These are phyloP conservation scores for Yarrowia divulgata DNA, from an alignment of 805 yeast genomes.

Conservation along the genomic window DNA sequence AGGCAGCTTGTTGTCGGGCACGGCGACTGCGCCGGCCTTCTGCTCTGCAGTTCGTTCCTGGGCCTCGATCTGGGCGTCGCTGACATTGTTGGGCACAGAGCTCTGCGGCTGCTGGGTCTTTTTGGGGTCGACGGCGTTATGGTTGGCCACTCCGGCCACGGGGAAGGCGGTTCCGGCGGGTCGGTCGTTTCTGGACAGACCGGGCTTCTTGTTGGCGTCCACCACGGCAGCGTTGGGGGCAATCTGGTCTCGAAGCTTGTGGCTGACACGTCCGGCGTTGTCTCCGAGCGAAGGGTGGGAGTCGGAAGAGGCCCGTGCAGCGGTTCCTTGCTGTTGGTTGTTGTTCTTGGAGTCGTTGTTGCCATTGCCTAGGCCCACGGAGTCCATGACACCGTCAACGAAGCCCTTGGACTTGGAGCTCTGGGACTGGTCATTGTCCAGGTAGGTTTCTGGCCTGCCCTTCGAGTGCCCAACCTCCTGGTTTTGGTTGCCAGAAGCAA, in stretches of 20 bases:
- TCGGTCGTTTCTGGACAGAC: slow-evolving; percentile 43
- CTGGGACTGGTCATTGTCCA: slow-evolving; percentile 26
- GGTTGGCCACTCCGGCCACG: slow-evolving; percentile 46
- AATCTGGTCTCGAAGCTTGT: slow-evolving; percentile 31
- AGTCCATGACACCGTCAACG: slow-evolving; percentile 15
- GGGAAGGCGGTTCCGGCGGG: slow-evolving; percentile 49
- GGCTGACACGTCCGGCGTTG: slow-evolving; percentile 25
- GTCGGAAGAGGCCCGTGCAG: too few relatives aligned
- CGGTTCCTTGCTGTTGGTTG: background rate
- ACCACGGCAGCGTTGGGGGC: slow-evolving; percentile 46
- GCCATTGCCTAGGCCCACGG: slow-evolving; percentile 21
- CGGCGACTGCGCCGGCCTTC: slow-evolving; percentile 38
- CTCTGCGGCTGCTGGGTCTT: slow-evolving; percentile 16
- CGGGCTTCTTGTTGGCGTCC: slow-evolving; percentile 46
- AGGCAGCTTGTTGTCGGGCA: slow-evolving; percentile 33
- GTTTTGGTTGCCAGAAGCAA: slow-evolving; percentile 37
- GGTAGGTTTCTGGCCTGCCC: slow-evolving; percentile 37
- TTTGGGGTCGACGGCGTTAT: slow-evolving; percentile 45
- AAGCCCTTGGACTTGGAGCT: slow-evolving; percentile 15
- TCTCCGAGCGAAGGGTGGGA: slow-evolving; percentile 32
- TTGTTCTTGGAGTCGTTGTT: background rate
- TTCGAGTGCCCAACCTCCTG: slow-evolving; percentile 24
- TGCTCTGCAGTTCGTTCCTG: slow-evolving; percentile 16
- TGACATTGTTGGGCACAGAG: background rate
- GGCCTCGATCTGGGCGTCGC: background rate